phyloP scores from a whole-genome alignment of 179 eudicot genomes.

The Carnegiea gigantea region DNA sequence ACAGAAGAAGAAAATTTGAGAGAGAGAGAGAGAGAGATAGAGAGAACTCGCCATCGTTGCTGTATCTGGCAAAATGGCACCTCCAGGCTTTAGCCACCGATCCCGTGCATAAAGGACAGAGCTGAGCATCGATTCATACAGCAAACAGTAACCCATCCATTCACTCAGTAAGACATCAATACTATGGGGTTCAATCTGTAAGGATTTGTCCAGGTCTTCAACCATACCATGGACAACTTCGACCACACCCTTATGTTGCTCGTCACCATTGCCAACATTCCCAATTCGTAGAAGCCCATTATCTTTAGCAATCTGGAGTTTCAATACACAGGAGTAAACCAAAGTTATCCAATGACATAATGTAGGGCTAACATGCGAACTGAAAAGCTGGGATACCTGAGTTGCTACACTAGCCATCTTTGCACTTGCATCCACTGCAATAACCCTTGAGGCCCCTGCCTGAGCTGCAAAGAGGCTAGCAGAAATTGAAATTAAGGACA shows the following conservation, averaged over 20 bases:
- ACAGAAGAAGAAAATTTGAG: conserved; percentile 3
- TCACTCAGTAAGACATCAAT: conserved; percentile 90
- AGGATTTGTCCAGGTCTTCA: conserved; percentile 67
- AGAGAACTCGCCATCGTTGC: conserved; percentile 77
- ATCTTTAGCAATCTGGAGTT: conserved; percentile 76
- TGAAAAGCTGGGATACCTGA: conserved; percentile 44
- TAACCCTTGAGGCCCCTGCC: conserved; percentile 90
- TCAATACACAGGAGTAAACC: conserved; percentile 18
- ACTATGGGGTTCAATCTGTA: conserved; percentile 59
- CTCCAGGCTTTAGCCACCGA: conserved; percentile 95
- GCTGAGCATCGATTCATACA: conserved; percentile 90
- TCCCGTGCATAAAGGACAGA: conserved; percentile 92
- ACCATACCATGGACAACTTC: conserved; percentile 86
- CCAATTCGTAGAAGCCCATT: conserved; percentile 51
- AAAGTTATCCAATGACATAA: conserved; percentile 3
- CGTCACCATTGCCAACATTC: conserved; percentile 21
- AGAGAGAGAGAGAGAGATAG: background rate
- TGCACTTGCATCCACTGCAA: conserved; percentile 91
- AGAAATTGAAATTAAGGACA: conserved; percentile 30
- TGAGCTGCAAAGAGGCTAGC: conserved; percentile 90
- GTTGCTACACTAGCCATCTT: conserved; percentile 91
- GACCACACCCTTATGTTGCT: conserved; percentile 43
- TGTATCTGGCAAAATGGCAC: conserved; percentile 89
- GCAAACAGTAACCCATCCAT: conserved; percentile 98
- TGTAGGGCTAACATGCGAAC: background rate